These are phyloP conservation scores for Debaryomyces subglobosus DNA, from an alignment of 1,139 yeast species.

Conservation along the genomic window DNA sequence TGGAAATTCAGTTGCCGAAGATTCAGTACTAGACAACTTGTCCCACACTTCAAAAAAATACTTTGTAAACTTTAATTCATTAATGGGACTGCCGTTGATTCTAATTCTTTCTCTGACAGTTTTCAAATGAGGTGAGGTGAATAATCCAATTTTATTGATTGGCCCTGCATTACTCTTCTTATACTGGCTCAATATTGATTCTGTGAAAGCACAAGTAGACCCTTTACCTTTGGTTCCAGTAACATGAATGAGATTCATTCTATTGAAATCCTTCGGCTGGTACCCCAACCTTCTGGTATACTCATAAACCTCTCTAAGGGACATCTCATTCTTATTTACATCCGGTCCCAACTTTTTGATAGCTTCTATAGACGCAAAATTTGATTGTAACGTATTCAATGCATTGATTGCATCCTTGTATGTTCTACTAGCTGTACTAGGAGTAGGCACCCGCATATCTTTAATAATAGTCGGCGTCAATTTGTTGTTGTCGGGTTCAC, in stretches of 20 bases:
- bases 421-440: slow-evolving; percentile 22
- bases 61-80: slow-evolving; percentile 76
- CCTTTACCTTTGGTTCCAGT: slow-evolving; percentile 99
- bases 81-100: slow-evolving; percentile 84
- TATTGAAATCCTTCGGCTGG: slow-evolving; percentile 66
- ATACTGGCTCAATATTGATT: slow-evolving; percentile 75
- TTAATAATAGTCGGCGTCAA: slow-evolving; percentile 3
- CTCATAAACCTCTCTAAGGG: slow-evolving; percentile 86
- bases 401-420: slow-evolving; percentile 80
- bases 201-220: slow-evolving; percentile 93
- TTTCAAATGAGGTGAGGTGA: slow-evolving; percentile 93
- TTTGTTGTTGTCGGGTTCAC: slow-evolving; percentile 9
- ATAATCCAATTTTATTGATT: slow-evolving; percentile 74
- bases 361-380: slow-evolving; percentile 87
- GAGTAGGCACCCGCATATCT: slow-evolving; percentile 5
- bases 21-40: slow-evolving; percentile 58
- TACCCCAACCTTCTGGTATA: slow-evolving; percentile 91
- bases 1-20: slow-evolving; percentile 65
- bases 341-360: slow-evolving; percentile 68
- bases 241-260: slow-evolving; percentile 80
- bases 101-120: slow-evolving; percentile 91
- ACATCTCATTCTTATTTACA: slow-evolving; percentile 63
- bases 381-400: slow-evolving; percentile 86
- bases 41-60: slow-evolving; percentile 97
- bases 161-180: slow-evolving; percentile 14